Conservation (phyloP, 2,329 filamentous ascomycete species). For the Ophiostoma quercus region DNA sequence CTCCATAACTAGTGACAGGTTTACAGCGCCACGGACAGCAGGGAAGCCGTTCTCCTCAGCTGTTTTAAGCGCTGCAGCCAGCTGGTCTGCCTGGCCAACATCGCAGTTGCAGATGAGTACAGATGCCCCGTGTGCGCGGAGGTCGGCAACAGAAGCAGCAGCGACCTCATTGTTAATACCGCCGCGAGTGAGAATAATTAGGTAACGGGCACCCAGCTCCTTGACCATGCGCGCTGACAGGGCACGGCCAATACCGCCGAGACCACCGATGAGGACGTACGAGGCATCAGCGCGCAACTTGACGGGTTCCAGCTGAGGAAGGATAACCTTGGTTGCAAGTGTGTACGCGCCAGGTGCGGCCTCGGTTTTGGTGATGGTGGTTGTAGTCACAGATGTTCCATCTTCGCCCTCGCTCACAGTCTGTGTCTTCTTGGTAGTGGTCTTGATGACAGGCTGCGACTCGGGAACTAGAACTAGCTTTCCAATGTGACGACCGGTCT, state of each 20-base stretch:
- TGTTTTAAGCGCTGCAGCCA: slow-evolving; percentile 19
- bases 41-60: slow-evolving; percentile 23
- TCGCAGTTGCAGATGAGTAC: slow-evolving; percentile 25
- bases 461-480: slow-evolving; percentile 29
- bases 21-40: slow-evolving; percentile 25
- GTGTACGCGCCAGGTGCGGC: not conserved
- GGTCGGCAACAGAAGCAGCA: slow-evolving; percentile 18
- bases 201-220: slow-evolving; percentile 24
- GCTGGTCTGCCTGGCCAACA: slow-evolving; percentile 24
- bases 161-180: slow-evolving; percentile 20
- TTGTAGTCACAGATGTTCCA: slow-evolving; percentile 11
- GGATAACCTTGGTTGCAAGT: slow-evolving; percentile 22
- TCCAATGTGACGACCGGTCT: slow-evolving; percentile 39
- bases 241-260: slow-evolving; percentile 31
- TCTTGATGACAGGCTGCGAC: slow-evolving; percentile 20
- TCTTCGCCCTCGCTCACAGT: slow-evolving; percentile 2
- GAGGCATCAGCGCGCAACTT: slow-evolving; percentile 22
- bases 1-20: slow-evolving; percentile 27
- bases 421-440: not conserved
- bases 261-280: slow-evolving; percentile 32
- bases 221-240: slow-evolving; percentile 30
- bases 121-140: slow-evolving; percentile 19
- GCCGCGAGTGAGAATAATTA: slow-evolving; percentile 26
- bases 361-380: slow-evolving; percentile 7
- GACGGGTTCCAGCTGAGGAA: slow-evolving; percentile 15